These are phyloP conservation scores for Neofusicoccum kwambonambiense DNA, from an alignment of 2,329 filamentous ascomycete species.

Conservation along the genomic window DNA sequence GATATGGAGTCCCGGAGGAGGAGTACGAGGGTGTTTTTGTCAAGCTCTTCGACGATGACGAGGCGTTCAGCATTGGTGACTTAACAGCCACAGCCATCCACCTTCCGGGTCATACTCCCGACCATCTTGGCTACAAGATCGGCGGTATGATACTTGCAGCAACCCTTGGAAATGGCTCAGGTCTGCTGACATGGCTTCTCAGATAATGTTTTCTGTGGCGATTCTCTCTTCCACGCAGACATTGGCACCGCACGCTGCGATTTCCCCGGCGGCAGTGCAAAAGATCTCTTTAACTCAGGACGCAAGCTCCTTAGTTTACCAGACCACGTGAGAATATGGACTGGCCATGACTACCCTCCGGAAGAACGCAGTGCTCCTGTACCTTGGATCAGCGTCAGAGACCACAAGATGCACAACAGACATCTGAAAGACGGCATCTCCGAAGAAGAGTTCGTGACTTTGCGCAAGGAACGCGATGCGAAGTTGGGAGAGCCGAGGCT, in stretches of 20 bases:
- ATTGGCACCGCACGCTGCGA: conserved; percentile 29
- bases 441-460: conserved; percentile 34
- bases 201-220: conserved; percentile 33
- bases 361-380: conserved; percentile 24
- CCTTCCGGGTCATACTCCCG: conserved; percentile 59
- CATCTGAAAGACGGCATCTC: conserved; percentile 29
- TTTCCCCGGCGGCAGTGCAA: conserved; percentile 28
- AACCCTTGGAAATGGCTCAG: neutral
- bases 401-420: conserved; percentile 37
- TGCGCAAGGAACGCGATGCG: conserved; percentile 33
- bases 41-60: conserved; percentile 51
- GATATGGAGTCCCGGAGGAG: conserved; percentile 45
- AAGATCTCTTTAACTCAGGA: conserved; percentile 28
- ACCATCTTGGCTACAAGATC: conserved; percentile 58
- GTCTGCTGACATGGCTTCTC: neutral
- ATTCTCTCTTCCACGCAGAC: conserved; percentile 29
- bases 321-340: conserved; percentile 32
- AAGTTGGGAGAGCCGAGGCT: conserved; percentile 33
- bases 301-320: conserved; percentile 30
- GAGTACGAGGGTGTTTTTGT: conserved; percentile 53
- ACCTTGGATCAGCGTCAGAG: conserved; percentile 34
- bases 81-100: conserved; percentile 49
- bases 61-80: conserved; percentile 51
- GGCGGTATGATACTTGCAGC: conserved; percentile 30
- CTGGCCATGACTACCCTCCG: conserved; percentile 37